Percentiles rank a stretch among this genome's conserved stretches.
Conservation (phyloP, 2,329 filamentous ascomycete species). For the Penicillium sp. region DNA sequence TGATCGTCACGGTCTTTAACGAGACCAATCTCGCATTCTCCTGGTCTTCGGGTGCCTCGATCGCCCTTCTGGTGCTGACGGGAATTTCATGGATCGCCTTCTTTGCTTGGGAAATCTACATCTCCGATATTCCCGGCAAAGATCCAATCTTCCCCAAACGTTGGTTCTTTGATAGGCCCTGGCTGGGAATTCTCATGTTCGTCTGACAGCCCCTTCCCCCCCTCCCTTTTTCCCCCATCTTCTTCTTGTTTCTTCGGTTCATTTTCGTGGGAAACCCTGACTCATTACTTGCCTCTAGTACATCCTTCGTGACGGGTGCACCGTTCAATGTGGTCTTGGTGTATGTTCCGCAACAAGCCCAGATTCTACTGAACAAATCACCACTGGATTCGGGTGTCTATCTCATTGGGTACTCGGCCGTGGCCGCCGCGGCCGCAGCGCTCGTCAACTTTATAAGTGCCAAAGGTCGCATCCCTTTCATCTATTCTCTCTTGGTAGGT, state of each 20-base stretch:
- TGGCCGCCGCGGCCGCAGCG: slow-evolving; percentile 20
- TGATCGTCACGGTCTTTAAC: slow-evolving; percentile 45
- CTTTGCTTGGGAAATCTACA: slow-evolving; percentile 28
- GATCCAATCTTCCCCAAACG: slow-evolving; percentile 27
- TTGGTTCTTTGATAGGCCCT: slow-evolving; percentile 21
- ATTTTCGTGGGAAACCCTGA: no score
- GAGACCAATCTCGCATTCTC: slow-evolving; percentile 40
- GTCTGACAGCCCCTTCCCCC: no score
- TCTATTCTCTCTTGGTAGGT: slow-evolving; percentile 23
- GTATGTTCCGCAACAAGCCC: slow-evolving; percentile 26
- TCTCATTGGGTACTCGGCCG: slow-evolving; percentile 22
- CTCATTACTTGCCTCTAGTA: slow-evolving; percentile 6
- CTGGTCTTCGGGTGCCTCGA: slow-evolving; percentile 36
- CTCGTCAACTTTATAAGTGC: slow-evolving; percentile 18
- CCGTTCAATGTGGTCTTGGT: slow-evolving; percentile 25
- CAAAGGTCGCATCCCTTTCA: slow-evolving; percentile 20
- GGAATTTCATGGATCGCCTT: slow-evolving; percentile 27
- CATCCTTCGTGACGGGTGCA: slow-evolving; percentile 23
- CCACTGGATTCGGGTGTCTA: slow-evolving; percentile 24
- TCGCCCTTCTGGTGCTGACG: slow-evolving; percentile 23
- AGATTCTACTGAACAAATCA: slow-evolving; percentile 20
- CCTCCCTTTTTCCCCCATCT: no score
- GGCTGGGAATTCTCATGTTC: slow-evolving; percentile 24
- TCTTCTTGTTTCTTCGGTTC: no score
- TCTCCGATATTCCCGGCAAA: slow-evolving; percentile 15